These are phyloP conservation scores for Naganishia cerealis DNA, from an alignment of 1,284 basidiomycete genomes.

Conservation along the genomic window DNA sequence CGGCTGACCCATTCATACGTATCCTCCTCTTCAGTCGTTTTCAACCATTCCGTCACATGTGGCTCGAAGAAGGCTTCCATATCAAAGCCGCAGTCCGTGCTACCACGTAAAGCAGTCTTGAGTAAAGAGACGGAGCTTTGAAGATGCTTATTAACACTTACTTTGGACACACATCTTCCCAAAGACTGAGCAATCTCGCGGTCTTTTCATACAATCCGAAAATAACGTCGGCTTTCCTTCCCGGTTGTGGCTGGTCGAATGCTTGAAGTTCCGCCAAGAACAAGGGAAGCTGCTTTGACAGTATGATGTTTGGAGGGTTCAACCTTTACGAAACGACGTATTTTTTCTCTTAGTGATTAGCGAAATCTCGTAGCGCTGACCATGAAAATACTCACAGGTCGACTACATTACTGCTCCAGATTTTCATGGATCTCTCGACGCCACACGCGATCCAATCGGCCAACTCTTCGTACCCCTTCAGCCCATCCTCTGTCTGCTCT, in stretches of 20 bases:
- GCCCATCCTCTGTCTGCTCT: constrained; percentile 36
- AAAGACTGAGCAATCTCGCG: constrained; percentile 43
- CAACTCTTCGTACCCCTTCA: constrained; percentile 48
- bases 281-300: constrained; percentile 51
- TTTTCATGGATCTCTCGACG: constrained; percentile 41
- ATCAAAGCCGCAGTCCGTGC: constrained; percentile 47
- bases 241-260: constrained; percentile 42
- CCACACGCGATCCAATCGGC: constrained; percentile 51
- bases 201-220: constrained; percentile 51
- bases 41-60: constrained; percentile 51
- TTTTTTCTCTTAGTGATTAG: not conserved
- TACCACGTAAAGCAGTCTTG: constrained; percentile 26
- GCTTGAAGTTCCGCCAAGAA: constrained; percentile 52
- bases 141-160: constrained; percentile 26
- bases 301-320: constrained; percentile 48
- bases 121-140: not conserved
- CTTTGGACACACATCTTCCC: constrained; percentile 49
- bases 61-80: constrained; percentile 54
- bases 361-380: not conserved
- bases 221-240: constrained; percentile 44
- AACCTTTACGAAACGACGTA: not conserved
- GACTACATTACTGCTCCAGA: constrained; percentile 37
- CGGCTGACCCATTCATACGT: constrained; percentile 52
- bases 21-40: constrained; percentile 48
- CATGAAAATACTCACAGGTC: constrained; percentile 18